Evolutionary conservation across 2,329 filamentous ascomycete species (phyloP).

Genomic region (Pseudogymnoascus sp.): DNA sequence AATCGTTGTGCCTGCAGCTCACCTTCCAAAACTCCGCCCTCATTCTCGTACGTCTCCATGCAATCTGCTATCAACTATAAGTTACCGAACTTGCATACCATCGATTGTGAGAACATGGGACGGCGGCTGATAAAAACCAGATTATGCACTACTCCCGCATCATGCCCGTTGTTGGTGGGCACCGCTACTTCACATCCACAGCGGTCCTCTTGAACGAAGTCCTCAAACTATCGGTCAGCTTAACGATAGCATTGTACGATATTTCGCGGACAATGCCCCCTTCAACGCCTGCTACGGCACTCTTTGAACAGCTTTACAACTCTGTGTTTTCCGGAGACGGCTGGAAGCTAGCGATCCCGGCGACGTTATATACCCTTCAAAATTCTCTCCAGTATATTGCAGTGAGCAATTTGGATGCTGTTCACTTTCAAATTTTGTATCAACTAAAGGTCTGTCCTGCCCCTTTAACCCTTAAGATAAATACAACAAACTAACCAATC

Average conservation of each 20-base stretch:
- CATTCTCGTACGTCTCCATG: slow-evolving; percentile 48
- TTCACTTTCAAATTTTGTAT: slow-evolving; percentile 87
- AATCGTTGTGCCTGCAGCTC: slow-evolving; percentile 42
- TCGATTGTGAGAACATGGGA: slow-evolving; percentile 7
- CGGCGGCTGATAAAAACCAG: slow-evolving; percentile 33
- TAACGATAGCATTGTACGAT: slow-evolving; percentile 83
- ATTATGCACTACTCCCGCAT: slow-evolving; percentile 91
- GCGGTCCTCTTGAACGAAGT: slow-evolving; percentile 91
- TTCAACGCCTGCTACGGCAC: slow-evolving; percentile 67
- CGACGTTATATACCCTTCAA: slow-evolving; percentile 79
- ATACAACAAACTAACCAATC: background rate
- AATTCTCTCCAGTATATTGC: slow-evolving; percentile 92
- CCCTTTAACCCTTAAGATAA: background rate
- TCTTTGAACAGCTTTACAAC: slow-evolving; percentile 71
- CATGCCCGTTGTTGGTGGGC: slow-evolving; percentile 76
- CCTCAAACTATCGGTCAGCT: slow-evolving; percentile 76
- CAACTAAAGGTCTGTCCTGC: slow-evolving; percentile 66
- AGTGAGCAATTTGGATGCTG: slow-evolving; percentile 81
- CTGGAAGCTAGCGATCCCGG: slow-evolving; percentile 90
- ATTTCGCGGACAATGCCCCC: slow-evolving; percentile 69
- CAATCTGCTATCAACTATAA: background rate
- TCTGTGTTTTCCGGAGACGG: slow-evolving; percentile 82
- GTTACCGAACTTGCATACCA: slow-evolving; percentile 3
- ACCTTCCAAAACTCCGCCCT: slow-evolving; percentile 73
- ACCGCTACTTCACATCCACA: slow-evolving; percentile 87